A percentile compares a stretch with the other conserved stretches of the same genome.
These are phyloP conservation scores for Smittium mucronatum DNA, from an alignment of 371 early-diverging fungal genomes.

Conservation along the genomic window DNA sequence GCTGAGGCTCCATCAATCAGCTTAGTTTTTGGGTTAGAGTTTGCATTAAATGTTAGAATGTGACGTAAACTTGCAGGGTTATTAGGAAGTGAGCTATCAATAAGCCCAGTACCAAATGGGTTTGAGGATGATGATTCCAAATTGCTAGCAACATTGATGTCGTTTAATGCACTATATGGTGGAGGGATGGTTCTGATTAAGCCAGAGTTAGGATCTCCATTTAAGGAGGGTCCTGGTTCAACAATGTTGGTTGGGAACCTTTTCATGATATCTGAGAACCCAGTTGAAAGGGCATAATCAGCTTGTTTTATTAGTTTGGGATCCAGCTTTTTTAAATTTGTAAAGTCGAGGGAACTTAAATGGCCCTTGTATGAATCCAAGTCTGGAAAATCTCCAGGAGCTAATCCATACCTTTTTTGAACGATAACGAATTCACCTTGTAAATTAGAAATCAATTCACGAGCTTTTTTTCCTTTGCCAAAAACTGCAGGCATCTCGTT, in stretches of 20 bases:
- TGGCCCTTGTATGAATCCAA: constrained; percentile 45
- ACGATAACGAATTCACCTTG: constrained; percentile 60
- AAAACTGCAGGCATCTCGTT: constrained; percentile 69
- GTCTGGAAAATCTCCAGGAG: constrained; percentile 62
- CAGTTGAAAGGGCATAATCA: constrained; percentile 39
- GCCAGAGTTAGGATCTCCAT: neutral
- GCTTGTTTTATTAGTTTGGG: constrained; percentile 42
- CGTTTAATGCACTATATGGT: neutral
- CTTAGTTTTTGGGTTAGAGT: constrained; percentile 23
- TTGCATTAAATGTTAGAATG: constrained; percentile 18
- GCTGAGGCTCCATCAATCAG: constrained; percentile 18
- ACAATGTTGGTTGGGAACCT: constrained; percentile 21
- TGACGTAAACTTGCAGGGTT: constrained; percentile 22
- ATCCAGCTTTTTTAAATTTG: constrained; percentile 58
- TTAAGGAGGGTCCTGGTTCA: neutral
- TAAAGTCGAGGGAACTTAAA: constrained; percentile 54
- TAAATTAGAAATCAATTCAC: constrained; percentile 51
- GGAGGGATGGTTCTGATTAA: neutral
- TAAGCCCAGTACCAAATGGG: neutral
- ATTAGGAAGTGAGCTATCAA: neutral
- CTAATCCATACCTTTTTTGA: constrained; percentile 48
- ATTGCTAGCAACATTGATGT: neutral
- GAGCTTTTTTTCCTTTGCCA: constrained; percentile 63
- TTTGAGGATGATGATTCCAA: neutral
- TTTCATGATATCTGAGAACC: constrained; percentile 30